A percentile compares a stretch with the other conserved stretches of the same genome.
phyloP scores from a whole-genome alignment of 108 stramenopile species.

The Skeletonema potamos region DNA sequence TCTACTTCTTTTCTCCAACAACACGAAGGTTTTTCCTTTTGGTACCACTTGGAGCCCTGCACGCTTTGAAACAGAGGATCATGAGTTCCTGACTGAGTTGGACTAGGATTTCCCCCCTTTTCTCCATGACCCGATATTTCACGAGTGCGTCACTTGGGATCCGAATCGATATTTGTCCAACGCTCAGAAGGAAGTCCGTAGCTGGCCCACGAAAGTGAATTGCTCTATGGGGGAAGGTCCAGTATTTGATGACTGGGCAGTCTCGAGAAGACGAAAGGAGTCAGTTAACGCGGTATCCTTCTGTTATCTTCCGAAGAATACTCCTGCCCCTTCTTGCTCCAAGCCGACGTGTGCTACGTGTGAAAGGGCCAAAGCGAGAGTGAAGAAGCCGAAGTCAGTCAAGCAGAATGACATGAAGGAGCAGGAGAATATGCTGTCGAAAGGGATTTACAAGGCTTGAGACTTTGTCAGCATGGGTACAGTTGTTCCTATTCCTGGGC shows the following conservation, averaged over 20 bases:
- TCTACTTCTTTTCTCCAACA: background rate
- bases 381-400: background rate
- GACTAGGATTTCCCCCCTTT: background rate
- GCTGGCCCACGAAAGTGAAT: background rate
- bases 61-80: background rate
- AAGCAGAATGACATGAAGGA: background rate
- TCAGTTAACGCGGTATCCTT: background rate
- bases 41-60: background rate
- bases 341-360: background rate
- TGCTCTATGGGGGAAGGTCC: background rate
- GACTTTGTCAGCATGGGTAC: slow-evolving; percentile 42
- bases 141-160: too few relatives aligned
- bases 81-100: too few relatives aligned
- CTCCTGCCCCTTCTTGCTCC: background rate
- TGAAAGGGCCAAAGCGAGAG: background rate
- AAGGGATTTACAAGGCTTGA: slow-evolving; percentile 11
- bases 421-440: background rate
- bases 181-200: background rate
- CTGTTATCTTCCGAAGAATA: background rate
- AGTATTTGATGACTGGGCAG: background rate
- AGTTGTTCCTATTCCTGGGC: slow-evolving; percentile 26
- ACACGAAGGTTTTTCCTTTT: background rate
- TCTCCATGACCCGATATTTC: background rate
- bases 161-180: background rate
- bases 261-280: too few relatives aligned